Base-by-base conservation (phyloP, 2,329 filamentous ascomycete genomes). In the Microsporum audouinii region DNA sequence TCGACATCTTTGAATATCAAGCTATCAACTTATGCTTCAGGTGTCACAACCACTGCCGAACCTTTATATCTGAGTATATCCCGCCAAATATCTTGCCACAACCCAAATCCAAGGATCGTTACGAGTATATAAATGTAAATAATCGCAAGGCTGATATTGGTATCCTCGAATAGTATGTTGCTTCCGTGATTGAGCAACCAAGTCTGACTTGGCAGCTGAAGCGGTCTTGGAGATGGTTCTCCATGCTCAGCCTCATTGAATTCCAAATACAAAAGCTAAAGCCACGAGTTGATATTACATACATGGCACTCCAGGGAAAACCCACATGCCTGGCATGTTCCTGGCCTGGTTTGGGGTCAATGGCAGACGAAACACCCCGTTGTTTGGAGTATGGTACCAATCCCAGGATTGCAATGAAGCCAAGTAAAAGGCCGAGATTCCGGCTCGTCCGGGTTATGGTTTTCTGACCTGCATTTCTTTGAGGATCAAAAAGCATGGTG, bases 191-290 rank as follows among this genome's bases (percentile, higher is more conserved):
- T 51, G 45, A 23, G 10, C 45, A 10, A 51, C 27, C 3, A 36
- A 36, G 51, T 31, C 51, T 55, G 12, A 14, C 51, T 55, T 55
- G 51, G 51, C 51, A 36, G 12, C 51, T 55, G 31, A 53, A 29
- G 12, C 6, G 12, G 27, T 12, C 31, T 2, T n/a, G 14, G 10
- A 36, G 27, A 33, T 31, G 23, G 10, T 29, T 14, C 1, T 51
- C 5, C 17, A n/a, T 53, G 5, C 51, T 55, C 51, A 55, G 51
- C 51, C 51, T 55, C 51, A 55, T 51, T 47, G 43, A 53, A 55
- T 55, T 55, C 51, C 51, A 55, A 55, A 55, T 55, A 34, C 31
- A 23, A 55, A 55, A 6, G 51, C 33, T 55, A 23, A 55, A 55
- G 14, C 51, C 31, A 31, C 45, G 23, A 51, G 45, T 5, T 5